phyloP scores from a whole-genome alignment of 1,284 basidiomycete genomes.

The Apiotrichum gamsii region DNA sequence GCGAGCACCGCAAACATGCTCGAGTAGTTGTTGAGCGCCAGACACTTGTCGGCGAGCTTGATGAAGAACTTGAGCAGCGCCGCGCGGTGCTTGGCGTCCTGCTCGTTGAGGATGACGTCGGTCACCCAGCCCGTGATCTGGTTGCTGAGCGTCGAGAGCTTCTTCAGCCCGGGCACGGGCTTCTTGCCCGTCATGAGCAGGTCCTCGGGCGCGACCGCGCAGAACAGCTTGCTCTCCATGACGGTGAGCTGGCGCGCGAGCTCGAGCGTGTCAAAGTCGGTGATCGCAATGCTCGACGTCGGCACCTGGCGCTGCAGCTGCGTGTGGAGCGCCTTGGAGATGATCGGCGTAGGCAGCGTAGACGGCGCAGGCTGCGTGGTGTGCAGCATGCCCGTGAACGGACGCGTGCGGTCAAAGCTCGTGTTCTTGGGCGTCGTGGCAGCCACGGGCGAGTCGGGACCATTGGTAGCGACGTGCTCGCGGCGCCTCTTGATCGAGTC shows the following conservation, averaged over 20 bases:
- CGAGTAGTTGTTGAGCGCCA: slow-evolving; percentile 85
- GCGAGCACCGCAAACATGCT: slow-evolving; percentile 94
- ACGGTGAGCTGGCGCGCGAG: slow-evolving; percentile 90
- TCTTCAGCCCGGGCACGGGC: slow-evolving; percentile 68
- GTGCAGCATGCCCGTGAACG: slow-evolving; percentile 5
- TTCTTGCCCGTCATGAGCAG: slow-evolving; percentile 77
- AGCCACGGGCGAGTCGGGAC: not conserved
- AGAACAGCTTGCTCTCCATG: slow-evolving; percentile 81
- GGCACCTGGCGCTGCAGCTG: slow-evolving; percentile 43
- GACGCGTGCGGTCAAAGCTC: slow-evolving; percentile 19
- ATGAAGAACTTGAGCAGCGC: slow-evolving; percentile 85
- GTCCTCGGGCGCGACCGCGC: slow-evolving; percentile 83
- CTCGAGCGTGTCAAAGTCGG: slow-evolving; percentile 91
- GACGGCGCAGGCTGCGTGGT: not conserved
- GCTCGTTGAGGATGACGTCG: slow-evolving; percentile 74
- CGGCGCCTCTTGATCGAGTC: slow-evolving; percentile 27
- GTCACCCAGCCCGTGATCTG: slow-evolving; percentile 94
- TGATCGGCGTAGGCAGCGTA: slow-evolving; percentile 56
- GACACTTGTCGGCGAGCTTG: slow-evolving; percentile 84
- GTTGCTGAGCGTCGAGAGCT: slow-evolving; percentile 87
- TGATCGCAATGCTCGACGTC: slow-evolving; percentile 61
- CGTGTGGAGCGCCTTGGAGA: slow-evolving; percentile 72
- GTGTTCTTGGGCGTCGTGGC: slow-evolving; percentile 10
- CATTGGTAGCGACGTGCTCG: not conserved
- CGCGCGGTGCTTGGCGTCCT: slow-evolving; percentile 79